phyloP scores from a whole-genome alignment of 176 grass and related monocot genomes.

The Cenchrus purpureus region DNA sequence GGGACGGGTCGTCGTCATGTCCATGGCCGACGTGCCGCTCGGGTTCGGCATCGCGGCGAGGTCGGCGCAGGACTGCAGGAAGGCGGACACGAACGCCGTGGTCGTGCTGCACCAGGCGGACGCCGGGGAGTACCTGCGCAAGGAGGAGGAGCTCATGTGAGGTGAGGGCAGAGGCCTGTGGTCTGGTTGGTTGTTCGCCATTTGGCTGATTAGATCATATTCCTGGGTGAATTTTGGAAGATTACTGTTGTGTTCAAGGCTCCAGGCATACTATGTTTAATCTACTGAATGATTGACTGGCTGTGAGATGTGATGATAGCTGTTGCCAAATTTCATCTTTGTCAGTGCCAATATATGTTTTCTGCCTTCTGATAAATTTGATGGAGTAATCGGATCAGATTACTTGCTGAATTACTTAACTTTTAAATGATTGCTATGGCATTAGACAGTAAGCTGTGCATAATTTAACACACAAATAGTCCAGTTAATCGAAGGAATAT shows the following conservation, averaged over 20 bases:
- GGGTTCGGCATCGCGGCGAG: conserved; percentile 73
- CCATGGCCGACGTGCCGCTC: conserved; percentile 85
- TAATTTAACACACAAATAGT: background rate
- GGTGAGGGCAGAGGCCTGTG: conserved; percentile 18
- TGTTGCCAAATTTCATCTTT: no score
- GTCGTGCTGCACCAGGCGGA: conserved; percentile 84
- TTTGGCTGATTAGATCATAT: background rate
- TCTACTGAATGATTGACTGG: no score
- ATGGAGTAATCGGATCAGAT: background rate
- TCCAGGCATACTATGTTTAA: background rate
- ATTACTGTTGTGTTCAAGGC: background rate
- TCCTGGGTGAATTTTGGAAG: background rate
- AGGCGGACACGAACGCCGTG: conserved; percentile 75
- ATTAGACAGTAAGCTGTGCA: background rate
- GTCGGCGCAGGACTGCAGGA: conserved; percentile 82
- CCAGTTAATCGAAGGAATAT: background rate
- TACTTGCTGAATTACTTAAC: background rate
- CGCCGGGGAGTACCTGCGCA: conserved; percentile 77
- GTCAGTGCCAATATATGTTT: no score
- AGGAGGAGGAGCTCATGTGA: conserved; percentile 78
- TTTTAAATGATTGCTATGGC: background rate
- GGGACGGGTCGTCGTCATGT: conserved; percentile 83
- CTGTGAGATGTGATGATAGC: no score
- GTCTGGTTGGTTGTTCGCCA: background rate
- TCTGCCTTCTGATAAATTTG: no score